Conservation (phyloP, 1,284 basidiomycete genomes). For the Microbotryum silenes-acaulis region DNA sequence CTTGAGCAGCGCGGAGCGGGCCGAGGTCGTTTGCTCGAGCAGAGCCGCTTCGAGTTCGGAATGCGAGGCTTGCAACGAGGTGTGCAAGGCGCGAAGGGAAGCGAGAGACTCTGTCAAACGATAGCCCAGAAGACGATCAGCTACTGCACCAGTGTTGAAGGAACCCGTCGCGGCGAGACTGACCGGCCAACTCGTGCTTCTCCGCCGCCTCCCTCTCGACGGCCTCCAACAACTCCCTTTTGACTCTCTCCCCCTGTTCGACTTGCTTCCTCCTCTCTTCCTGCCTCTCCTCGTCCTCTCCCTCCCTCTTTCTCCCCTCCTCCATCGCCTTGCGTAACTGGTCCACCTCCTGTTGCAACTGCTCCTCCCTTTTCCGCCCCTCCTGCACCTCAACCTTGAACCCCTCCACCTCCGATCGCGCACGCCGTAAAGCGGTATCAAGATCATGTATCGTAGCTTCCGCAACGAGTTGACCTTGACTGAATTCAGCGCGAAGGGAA, state of each 20-base stretch:
- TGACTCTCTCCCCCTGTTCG: slow-evolving; percentile 67
- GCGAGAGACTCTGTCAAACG: slow-evolving; percentile 49
- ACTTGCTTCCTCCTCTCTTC: slow-evolving; percentile 67
- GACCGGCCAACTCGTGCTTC: slow-evolving; percentile 44
- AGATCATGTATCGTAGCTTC: too few relatives aligned
- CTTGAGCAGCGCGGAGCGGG: slow-evolving; percentile 26
- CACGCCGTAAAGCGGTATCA: too few relatives aligned
- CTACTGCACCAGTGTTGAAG: background rate
- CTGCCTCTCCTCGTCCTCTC: slow-evolving; percentile 49
- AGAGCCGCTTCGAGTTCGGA: slow-evolving; percentile 27
- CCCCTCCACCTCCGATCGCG: too few relatives aligned
- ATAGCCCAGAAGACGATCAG: too few relatives aligned
- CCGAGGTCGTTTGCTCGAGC: slow-evolving; percentile 14
- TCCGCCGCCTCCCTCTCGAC: slow-evolving; percentile 67
- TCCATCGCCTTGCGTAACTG: slow-evolving; percentile 69
- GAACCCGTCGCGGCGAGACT: slow-evolving; percentile 36
- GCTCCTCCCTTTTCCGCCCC: slow-evolving; percentile 49
- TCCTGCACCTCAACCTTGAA: slow-evolving; percentile 25
- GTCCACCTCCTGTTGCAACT: slow-evolving; percentile 58
- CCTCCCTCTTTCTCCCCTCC: slow-evolving; percentile 55
- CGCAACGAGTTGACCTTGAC: too few relatives aligned
- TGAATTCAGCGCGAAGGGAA: too few relatives aligned
- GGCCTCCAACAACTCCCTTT: slow-evolving; percentile 64
- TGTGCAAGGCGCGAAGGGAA: slow-evolving; percentile 14
- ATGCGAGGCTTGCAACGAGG: slow-evolving; percentile 20